Evolutionary conservation across 768 basidiomycete genomes (phyloP), one percentile per base, ranked within the genome.

Genomic region (Auriculariales sp.): DNA sequence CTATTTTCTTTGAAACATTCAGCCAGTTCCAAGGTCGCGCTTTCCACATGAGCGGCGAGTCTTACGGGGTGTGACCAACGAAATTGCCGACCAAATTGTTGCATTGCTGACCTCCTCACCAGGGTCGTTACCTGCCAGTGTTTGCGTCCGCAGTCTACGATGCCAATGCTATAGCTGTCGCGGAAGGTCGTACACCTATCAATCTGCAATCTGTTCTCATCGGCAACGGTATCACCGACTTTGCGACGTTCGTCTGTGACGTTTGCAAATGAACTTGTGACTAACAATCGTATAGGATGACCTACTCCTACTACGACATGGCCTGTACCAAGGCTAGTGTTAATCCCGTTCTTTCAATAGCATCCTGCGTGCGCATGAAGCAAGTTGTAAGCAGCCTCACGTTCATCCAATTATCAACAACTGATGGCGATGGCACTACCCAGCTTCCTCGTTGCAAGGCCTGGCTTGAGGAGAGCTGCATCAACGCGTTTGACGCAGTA

Each of bases 1-100:
- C 73, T 3, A 75, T 86, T 48, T 85, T 85, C 64, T 85, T 85
- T 44, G 80, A 85, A 55, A 71, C 78, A 51, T 88, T 88, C 59
- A 69, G 63, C 50, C 68, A 79, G 56, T 83, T 85, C 68, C 77
- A 81, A 55, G 81, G 80, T 2, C 66, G 82, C 3, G 59, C 67
- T 1, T 78, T 81, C 61, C 79, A 81, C 52, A 71, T 81, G 68
- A 67, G 76, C 1, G 78, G 71, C 11, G 71, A 78, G 61, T 77
- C 74, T 2, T 77, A 77, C 32, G 76, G 67, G 12, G 77, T 74
- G 53, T 44, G 68, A 61, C 14, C 25, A 2, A 50, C 12, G 46
- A 19, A 7, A 17, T 3, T 28, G 24, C n/a, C 25, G 47, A 12
- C 25, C 7, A 48, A 11, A 28, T 15, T 11, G 22, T 24, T n/a